A percentile compares a stretch with the other conserved stretches of the same genome.
These are phyloP conservation scores for Pueraria montana DNA, from an alignment of 306 rosid species.

Conservation along the genomic window DNA sequence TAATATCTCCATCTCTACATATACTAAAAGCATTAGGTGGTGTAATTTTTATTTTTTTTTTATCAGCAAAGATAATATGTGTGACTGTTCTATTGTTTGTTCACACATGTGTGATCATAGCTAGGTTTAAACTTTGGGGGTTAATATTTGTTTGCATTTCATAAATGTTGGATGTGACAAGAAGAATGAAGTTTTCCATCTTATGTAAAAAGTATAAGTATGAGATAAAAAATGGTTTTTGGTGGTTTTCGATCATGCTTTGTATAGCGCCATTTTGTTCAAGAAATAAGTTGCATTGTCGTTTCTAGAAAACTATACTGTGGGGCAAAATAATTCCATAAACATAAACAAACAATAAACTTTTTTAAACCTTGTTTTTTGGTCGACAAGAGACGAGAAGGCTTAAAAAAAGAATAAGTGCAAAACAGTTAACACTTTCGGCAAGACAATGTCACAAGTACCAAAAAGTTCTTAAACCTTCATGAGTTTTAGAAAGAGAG, in stretches of 20 bases:
- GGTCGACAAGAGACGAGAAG: neutral
- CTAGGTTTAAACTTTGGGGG: too few relatives aligned
- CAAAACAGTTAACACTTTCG: neutral
- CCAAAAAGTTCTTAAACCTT: neutral
- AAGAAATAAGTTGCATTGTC: neutral
- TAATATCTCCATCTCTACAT: too few relatives aligned
- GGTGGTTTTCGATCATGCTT: neutral
- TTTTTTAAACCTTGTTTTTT: neutral
- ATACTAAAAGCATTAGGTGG: too few relatives aligned
- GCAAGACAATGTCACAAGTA: neutral
- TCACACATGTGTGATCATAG: too few relatives aligned
- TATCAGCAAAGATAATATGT: too few relatives aligned
- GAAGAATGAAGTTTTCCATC: neutral
- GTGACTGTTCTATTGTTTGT: too few relatives aligned
- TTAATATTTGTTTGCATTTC: too few relatives aligned
- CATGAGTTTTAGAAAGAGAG: neutral
- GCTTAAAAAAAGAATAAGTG: neutral
- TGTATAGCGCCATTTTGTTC: neutral
- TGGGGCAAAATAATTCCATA: neutral
- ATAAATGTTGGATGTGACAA: neutral
- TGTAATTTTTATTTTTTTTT: too few relatives aligned
- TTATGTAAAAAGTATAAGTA: neutral
- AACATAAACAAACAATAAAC: neutral
- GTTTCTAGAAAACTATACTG: neutral
- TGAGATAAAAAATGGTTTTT: neutral